Evolutionary conservation across 2,329 filamentous ascomycete species (phyloP).

Genomic region (Pseudocercospora fijiensis): DNA sequence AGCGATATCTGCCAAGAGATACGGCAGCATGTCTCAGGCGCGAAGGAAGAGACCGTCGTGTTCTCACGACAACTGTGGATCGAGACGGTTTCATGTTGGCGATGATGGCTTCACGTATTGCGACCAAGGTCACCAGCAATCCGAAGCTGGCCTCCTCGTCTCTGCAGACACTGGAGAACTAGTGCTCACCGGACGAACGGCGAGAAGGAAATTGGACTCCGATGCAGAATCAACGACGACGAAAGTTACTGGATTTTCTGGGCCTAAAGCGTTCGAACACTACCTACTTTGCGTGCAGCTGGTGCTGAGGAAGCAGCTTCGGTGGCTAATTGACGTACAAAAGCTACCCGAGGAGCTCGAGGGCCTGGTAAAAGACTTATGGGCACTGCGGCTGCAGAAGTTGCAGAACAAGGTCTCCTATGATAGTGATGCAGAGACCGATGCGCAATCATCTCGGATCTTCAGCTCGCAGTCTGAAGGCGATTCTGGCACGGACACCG

Average conservation of each 20-base stretch:
- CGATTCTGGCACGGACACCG: conserved; percentile 42
- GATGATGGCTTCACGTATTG: conserved; percentile 79
- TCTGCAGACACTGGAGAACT: conserved; percentile 37
- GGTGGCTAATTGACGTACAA: conserved; percentile 67
- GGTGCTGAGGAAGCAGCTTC: conserved; percentile 76
- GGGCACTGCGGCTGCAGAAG: conserved; percentile 69
- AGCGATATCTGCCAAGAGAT: background rate
- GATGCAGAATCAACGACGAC: conserved; percentile 34
- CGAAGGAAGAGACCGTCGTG: conserved; percentile 27
- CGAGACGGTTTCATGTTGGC: conserved; percentile 64
- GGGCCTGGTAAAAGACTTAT: conserved; percentile 72
- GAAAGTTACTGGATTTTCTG: conserved; percentile 49
- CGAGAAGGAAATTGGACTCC: conserved; percentile 30
- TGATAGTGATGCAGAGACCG: conserved; percentile 37
- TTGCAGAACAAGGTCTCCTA: conserved; percentile 46
- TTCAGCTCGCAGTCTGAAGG: conserved; percentile 61
- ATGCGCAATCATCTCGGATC: conserved; percentile 47
- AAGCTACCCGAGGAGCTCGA: conserved; percentile 66
- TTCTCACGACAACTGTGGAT: conserved; percentile 60
- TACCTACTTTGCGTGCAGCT: conserved; percentile 84
- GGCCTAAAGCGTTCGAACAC: conserved; percentile 69
- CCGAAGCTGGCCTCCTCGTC: conserved; percentile 54
- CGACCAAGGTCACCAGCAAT: conserved; percentile 72
- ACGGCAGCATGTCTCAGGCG: conserved; percentile 27
- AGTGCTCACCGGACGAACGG: conserved; percentile 32